Evolutionary conservation across 2,329 filamentous ascomycete species (phyloP).

Genomic region (Juglanconis sp.): DNA sequence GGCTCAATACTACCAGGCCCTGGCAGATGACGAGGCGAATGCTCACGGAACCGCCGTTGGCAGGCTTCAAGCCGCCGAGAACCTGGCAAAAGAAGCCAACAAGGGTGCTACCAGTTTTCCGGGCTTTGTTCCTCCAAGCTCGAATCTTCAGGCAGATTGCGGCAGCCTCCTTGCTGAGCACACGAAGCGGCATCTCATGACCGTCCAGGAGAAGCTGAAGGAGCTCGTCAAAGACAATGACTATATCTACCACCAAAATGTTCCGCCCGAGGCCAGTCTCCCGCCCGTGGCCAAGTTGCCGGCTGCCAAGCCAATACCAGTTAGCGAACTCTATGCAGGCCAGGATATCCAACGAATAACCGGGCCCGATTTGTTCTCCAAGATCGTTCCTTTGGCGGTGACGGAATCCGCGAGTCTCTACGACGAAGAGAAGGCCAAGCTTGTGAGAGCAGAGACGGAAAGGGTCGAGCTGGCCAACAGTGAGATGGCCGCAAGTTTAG

Average conservation of each 20-base stretch:
- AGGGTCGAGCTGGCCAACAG: conserved; percentile 88
- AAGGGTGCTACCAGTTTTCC: conserved; percentile 78
- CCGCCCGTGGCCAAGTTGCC: conserved; percentile 83
- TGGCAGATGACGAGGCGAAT: conserved; percentile 85
- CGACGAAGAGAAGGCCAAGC: conserved; percentile 96
- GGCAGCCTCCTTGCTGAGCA: conserved; percentile 72
- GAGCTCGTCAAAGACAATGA: conserved; percentile 90
- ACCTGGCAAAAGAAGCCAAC: conserved; percentile 73
- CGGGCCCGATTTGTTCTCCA: conserved; percentile 93
- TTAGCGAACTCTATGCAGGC: conserved; percentile 92
- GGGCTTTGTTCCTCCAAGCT: conserved; percentile 70
- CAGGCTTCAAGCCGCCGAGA: conserved; percentile 77
- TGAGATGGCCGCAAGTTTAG: conserved; percentile 92
- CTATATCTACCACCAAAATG: conserved; percentile 93
- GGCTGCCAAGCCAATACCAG: conserved; percentile 93
- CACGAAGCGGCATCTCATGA: conserved; percentile 75
- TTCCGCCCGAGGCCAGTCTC: conserved; percentile 81
- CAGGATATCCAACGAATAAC: conserved; percentile 97
- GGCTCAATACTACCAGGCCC: conserved; percentile 89
- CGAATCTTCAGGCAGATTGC: conserved; percentile 80
- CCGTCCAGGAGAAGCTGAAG: conserved; percentile 75
- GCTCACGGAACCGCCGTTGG: conserved; percentile 83
- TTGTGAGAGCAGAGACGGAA: conserved; percentile 90
- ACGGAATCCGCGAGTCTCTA: conserved; percentile 96
- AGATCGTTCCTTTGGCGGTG: conserved; percentile 92